These are phyloP conservation scores for Lasiodiplodia sp. DNA, from an alignment of 2,329 filamentous ascomycete genomes.

Conservation along the genomic window DNA sequence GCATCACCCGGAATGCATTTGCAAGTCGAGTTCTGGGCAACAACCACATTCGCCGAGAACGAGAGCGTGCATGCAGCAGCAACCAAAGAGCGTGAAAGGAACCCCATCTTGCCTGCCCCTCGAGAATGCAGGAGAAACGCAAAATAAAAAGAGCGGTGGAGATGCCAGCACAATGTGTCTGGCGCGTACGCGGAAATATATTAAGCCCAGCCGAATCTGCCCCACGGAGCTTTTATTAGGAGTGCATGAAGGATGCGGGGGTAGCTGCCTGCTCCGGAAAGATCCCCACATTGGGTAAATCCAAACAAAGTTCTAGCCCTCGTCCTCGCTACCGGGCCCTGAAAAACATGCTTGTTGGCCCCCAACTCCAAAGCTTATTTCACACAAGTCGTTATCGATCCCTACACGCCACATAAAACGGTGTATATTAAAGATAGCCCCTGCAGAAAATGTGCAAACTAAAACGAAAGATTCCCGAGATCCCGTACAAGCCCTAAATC, in stretches of 20 bases:
- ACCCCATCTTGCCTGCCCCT: neutral
- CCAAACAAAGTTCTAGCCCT: neutral
- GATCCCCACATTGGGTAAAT: neutral
- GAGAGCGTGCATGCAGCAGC: neutral
- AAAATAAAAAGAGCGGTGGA: neutral
- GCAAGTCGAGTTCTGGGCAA: neutral
- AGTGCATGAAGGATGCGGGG: neutral
- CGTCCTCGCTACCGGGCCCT: neutral
- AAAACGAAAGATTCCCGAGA: no score
- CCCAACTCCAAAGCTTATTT: neutral
- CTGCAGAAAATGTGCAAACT: no score
- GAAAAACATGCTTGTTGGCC: neutral
- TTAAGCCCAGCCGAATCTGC: neutral
- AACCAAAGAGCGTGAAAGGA: neutral
- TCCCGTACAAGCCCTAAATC: no score
- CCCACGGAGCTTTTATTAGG: neutral
- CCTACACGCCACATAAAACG: no score
- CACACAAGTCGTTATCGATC: neutral
- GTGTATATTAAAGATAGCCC: no score
- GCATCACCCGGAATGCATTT: slow-evolving; percentile 49
- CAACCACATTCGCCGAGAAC: neutral
- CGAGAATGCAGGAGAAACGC: neutral
- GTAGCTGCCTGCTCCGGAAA: neutral
- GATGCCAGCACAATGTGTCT: neutral
- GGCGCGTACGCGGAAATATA: neutral